Conservation (phyloP, 108 stramenopile genomes). For the Nannochloropsis salina region DNA sequence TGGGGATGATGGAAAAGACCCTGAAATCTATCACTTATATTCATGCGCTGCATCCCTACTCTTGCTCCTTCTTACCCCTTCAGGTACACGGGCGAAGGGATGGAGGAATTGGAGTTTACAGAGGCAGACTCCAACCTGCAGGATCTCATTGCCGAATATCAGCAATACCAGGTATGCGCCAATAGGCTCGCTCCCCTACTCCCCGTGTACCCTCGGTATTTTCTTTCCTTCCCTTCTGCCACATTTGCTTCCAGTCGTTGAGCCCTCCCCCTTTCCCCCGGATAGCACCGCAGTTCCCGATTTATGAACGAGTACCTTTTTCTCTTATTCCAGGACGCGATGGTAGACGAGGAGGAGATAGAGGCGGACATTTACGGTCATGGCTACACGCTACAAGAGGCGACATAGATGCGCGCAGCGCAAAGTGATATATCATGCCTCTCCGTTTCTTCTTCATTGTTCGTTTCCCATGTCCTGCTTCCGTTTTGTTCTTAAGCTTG, state of each 20-base stretch:
- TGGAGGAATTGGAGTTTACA: constrained; percentile 91
- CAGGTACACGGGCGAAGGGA: constrained; percentile 62
- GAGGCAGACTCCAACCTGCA: constrained; percentile 92
- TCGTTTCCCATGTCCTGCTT: no score
- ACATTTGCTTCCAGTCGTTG: not conserved
- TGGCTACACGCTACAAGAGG: not conserved
- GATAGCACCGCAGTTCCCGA: no score
- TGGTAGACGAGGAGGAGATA: constrained; percentile 66
- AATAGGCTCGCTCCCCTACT: not conserved
- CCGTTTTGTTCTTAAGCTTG: no score
- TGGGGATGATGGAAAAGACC: not conserved
- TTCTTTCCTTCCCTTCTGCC: not conserved
- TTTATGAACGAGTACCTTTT: no score
- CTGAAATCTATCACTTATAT: not conserved
- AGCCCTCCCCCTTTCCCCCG: no score
- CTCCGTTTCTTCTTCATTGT: no score
- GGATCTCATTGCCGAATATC: constrained; percentile 87
- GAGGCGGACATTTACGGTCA: constrained; percentile 46
- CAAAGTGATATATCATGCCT: no score
- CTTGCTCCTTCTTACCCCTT: no score
- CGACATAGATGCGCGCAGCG: not conserved
- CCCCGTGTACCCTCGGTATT: not conserved
- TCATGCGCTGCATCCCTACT: not conserved
- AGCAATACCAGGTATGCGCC: constrained; percentile 63
- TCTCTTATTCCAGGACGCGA: constrained; percentile 64